Evolutionary conservation across 371 early-diverging fungal genomes (phyloP).

Genomic region (Mortierella sp.): DNA sequence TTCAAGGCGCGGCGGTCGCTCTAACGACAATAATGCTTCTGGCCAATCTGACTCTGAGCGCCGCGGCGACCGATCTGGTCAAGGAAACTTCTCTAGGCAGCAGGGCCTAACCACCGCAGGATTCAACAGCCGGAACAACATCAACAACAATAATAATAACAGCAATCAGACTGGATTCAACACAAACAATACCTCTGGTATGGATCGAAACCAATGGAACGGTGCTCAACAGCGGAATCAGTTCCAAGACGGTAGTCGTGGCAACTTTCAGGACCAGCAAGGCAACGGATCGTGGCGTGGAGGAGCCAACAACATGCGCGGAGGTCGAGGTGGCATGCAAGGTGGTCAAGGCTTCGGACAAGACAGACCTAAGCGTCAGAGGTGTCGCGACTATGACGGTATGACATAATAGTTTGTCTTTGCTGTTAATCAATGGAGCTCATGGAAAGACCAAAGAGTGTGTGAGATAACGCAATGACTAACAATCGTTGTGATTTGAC

Average conservation of each 20-base stretch:
- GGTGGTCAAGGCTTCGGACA: constrained; percentile 53
- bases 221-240: constrained; percentile 24
- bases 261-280: constrained; percentile 43
- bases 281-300: constrained; percentile 53
- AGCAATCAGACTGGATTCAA: constrained; percentile 13
- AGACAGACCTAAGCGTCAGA: constrained; percentile 58
- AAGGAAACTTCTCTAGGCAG: constrained; percentile 18
- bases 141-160: constrained; percentile 15
- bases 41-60: constrained; percentile 34
- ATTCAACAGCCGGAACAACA: constrained; percentile 37
- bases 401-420: constrained; percentile 8
- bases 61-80: constrained; percentile 30
- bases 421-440: neutral
- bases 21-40: constrained; percentile 14
- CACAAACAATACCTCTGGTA: neutral
- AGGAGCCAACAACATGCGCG: constrained; percentile 43
- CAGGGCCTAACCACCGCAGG: constrained; percentile 45
- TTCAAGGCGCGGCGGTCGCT: constrained; percentile 10
- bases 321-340: constrained; percentile 61
- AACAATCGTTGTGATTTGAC: neutral
- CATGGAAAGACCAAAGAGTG: neutral
- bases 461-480: too few species aligned
- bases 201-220: constrained; percentile 36
- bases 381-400: constrained; percentile 87
- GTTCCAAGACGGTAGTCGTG: constrained; percentile 16